Evolutionary conservation across 1,139 yeast species (phyloP).

Genomic region (Zygoascus hellenicus): DNA sequence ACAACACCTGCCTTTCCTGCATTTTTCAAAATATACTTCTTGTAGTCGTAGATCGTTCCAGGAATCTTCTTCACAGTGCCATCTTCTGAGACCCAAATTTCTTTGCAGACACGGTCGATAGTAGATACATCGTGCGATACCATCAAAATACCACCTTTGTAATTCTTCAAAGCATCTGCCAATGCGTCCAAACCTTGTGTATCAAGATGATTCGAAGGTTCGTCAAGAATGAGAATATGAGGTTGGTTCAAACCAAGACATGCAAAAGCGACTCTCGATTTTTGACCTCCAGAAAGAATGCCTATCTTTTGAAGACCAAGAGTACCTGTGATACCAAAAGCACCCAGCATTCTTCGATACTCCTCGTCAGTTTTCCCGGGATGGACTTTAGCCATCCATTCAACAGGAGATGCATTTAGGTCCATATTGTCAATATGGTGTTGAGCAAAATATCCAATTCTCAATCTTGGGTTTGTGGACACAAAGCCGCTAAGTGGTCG

Average conservation of each 20-base stretch:
- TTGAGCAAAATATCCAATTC: slow-evolving; percentile 98
- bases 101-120: slow-evolving; percentile 81
- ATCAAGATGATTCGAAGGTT: slow-evolving; percentile 98
- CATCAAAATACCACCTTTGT: slow-evolving; percentile 95
- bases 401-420: slow-evolving; percentile 75
- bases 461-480: slow-evolving; percentile 72
- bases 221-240: slow-evolving; percentile 90
- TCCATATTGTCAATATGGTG: slow-evolving; percentile 99
- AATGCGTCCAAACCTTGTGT: slow-evolving; percentile 96
- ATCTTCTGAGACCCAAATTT: slow-evolving; percentile 91
- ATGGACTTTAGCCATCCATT: slow-evolving; percentile 84
- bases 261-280: slow-evolving; percentile 96
- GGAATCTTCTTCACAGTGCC: slow-evolving; percentile 74
- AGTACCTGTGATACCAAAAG: slow-evolving; percentile 95
- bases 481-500: slow-evolving; percentile 71
- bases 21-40: slow-evolving; percentile 71
- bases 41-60: slow-evolving; percentile 83
- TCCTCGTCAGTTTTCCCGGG: slow-evolving; percentile 97
- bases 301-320: slow-evolving; percentile 89
- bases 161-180: slow-evolving; percentile 77
- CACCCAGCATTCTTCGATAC: slow-evolving; percentile 91
- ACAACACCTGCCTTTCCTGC: slow-evolving; percentile 90
- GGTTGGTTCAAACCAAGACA: slow-evolving; percentile 86
- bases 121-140: slow-evolving; percentile 95
- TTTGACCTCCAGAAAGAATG: slow-evolving; percentile 93